Conservation (phyloP, 2,329 filamentous ascomycete species). For the Cylindrodendrum hubeiense region DNA sequence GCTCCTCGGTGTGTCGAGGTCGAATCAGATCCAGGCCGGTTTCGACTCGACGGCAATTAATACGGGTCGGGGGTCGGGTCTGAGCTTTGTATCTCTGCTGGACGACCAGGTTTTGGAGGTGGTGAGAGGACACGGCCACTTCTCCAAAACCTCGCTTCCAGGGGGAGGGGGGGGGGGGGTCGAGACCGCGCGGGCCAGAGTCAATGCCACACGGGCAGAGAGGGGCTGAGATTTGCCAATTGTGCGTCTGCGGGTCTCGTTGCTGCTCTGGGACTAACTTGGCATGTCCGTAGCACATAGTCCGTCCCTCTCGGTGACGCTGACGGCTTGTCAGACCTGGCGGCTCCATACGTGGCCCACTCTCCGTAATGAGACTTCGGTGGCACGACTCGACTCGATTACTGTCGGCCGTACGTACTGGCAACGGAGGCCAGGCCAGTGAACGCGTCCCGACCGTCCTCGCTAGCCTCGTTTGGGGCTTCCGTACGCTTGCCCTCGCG, state of each 20-base stretch:
- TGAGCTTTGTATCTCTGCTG: neutral
- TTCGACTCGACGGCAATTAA: neutral
- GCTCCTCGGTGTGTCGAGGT: neutral
- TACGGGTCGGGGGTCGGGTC: neutral
- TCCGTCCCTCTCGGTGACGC: neutral
- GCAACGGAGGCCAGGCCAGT: neutral
- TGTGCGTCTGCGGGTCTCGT: conserved; percentile 2
- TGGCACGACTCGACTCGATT: no score
- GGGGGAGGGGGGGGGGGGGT: neutral
- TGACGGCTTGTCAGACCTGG: neutral
- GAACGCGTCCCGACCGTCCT: no score
- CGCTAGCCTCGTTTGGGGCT: no score
- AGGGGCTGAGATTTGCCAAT: neutral
- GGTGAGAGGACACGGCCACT: no score
- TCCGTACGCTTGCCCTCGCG: neutral
- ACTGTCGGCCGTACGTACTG: neutral
- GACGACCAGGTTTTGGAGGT: neutral
- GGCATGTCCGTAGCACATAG: no score
- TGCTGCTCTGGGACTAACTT: conserved; percentile 1
- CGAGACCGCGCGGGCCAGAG: neutral
- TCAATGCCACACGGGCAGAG: no score
- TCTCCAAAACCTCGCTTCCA: neutral
- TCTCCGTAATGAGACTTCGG: neutral
- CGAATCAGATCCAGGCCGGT: neutral
- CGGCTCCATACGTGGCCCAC: neutral